phyloP scores from a whole-genome alignment of 345 rosid species.

The Lepidium africanum region DNA sequence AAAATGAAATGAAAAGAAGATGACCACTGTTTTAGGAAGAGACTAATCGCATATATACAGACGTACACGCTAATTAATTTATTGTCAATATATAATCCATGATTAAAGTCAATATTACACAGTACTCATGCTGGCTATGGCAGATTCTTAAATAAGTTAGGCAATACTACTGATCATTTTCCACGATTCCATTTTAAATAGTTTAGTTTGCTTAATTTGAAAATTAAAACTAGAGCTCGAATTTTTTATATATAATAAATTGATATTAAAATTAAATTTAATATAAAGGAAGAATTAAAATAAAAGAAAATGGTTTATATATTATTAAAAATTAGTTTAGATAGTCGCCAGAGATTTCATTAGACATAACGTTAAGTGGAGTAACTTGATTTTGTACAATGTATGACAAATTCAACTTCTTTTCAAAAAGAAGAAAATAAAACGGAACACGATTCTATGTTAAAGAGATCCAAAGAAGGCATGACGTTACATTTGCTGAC shows the following conservation, averaged over 20 bases:
- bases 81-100: neutral
- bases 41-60: too few relatives aligned
- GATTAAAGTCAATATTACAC: neutral
- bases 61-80: constrained; percentile 23
- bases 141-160: neutral
- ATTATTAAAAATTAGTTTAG: neutral
- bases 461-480: neutral
- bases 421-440: neutral
- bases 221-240: neutral
- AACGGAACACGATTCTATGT: constrained; percentile 17
- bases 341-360: neutral
- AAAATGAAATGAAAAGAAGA: too few relatives aligned
- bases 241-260: too few relatives aligned
- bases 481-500: constrained; percentile 16
- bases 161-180: neutral
- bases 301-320: too few relatives aligned
- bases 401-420: constrained; percentile 1
- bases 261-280: too few relatives aligned
- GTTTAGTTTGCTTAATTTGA: neutral
- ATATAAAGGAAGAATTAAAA: too few relatives aligned
- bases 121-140: constrained; percentile 16
- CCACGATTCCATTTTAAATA: neutral
- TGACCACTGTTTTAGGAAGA: too few relatives aligned
- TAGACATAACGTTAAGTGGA: neutral
- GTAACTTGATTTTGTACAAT: neutral